Evolutionary conservation across 805 yeast species (phyloP).

Genomic region (Ogataea pini): DNA sequence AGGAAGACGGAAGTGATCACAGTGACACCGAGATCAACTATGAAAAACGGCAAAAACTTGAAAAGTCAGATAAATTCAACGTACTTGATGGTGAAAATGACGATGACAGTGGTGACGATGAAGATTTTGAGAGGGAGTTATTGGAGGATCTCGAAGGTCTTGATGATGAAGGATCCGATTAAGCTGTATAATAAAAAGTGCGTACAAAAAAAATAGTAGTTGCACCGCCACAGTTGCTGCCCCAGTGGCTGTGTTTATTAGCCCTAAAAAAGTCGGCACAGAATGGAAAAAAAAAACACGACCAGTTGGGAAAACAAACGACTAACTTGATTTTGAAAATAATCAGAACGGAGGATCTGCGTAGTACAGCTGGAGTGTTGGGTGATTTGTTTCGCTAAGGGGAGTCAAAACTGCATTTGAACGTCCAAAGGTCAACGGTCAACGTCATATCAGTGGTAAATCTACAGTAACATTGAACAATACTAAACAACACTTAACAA

Average conservation of each 20-base stretch:
- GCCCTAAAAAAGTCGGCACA: slow-evolving; percentile 5
- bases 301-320: neutral
- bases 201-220: neutral
- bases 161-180: slow-evolving; percentile 30
- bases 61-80: slow-evolving; percentile 17
- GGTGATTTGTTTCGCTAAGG: neutral
- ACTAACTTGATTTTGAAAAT: neutral
- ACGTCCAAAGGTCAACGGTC: no score
- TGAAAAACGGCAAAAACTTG: slow-evolving; percentile 23
- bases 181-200: slow-evolving; percentile 1
- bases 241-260: neutral
- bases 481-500: no score
- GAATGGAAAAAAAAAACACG: slow-evolving; percentile 9
- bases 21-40: slow-evolving; percentile 18
- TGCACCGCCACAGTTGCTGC: neutral
- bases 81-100: slow-evolving; percentile 26
- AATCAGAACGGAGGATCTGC: no score
- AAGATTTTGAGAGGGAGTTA: slow-evolving; percentile 51
- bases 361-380: slow-evolving; percentile 2
- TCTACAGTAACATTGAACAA: no score
- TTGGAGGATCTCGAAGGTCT: slow-evolving; percentile 51
- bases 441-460: no score
- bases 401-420: no score
- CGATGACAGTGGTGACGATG: slow-evolving; percentile 36
- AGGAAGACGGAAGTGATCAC: slow-evolving; percentile 19